phyloP scores from a whole-genome alignment of 495 filamentous ascomycete species.

The Podospora anserina region DNA sequence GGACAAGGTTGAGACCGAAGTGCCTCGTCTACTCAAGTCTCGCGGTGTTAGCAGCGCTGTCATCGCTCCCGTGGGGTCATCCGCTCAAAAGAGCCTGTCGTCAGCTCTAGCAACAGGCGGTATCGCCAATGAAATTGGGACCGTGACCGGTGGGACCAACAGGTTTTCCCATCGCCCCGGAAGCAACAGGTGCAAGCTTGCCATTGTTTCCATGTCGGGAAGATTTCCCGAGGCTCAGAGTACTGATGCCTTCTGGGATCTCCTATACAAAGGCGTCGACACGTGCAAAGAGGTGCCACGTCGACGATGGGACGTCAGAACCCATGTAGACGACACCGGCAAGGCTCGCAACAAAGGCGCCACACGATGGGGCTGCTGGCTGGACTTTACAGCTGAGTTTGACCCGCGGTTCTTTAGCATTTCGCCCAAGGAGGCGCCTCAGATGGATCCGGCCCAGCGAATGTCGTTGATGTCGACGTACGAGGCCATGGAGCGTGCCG shows the following conservation, averaged over 20 bases:
- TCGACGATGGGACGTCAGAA: conserved; percentile 68
- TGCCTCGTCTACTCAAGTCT: neutral
- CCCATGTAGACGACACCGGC: conserved; percentile 67
- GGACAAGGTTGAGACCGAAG: neutral
- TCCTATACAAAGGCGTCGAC: conserved; percentile 59
- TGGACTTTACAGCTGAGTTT: conserved; percentile 74
- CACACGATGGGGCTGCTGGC: conserved; percentile 76
- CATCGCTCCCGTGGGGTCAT: neutral
- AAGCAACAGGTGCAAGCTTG: conserved; percentile 42
- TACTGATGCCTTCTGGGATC: conserved; percentile 62
- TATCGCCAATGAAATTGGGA: conserved; percentile 25
- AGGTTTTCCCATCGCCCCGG: neutral
- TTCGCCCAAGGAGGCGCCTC: conserved; percentile 79
- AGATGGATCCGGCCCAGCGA: conserved; percentile 82
- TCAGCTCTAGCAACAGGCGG: conserved; percentile 25
- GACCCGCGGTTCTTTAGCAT: conserved; percentile 89
- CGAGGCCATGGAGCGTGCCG: conserved; percentile 81
- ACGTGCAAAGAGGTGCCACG: conserved; percentile 55
- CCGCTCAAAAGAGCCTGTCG: conserved; percentile 9
- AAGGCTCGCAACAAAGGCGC: conserved; percentile 70
- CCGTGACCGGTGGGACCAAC: conserved; percentile 22
- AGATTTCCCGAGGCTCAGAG: conserved; percentile 62
- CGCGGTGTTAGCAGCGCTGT: neutral
- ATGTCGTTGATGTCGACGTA: conserved; percentile 76
- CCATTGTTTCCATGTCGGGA: conserved; percentile 71